A percentile compares a stretch with the other conserved stretches of the same genome.
phyloP scores from a whole-genome alignment of 2,329 filamentous ascomycete genomes.

The Pseudocercospora eumusae region DNA sequence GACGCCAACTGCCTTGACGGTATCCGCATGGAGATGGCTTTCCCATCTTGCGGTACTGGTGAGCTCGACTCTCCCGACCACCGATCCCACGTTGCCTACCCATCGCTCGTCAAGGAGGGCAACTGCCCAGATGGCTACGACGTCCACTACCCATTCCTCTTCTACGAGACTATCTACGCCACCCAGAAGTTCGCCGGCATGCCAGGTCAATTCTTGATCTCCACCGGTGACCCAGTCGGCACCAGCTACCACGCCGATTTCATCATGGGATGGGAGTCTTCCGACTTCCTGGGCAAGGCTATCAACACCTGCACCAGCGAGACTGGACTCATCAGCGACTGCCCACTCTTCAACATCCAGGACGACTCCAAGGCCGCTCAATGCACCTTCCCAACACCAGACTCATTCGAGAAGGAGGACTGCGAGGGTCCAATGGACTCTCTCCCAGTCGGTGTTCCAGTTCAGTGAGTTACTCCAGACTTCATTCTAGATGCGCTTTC shows the following conservation, averaged over 20 bases:
- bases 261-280: slow-evolving; percentile 71
- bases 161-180: slow-evolving; percentile 84
- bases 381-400: slow-evolving; percentile 66
- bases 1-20: slow-evolving; percentile 82
- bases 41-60: slow-evolving; percentile 84
- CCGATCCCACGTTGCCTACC: slow-evolving; percentile 73
- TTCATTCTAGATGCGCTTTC: too few relatives aligned
- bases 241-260: slow-evolving; percentile 76
- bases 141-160: slow-evolving; percentile 69
- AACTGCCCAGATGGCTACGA: slow-evolving; percentile 70
- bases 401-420: slow-evolving; percentile 60
- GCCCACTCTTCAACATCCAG: slow-evolving; percentile 72
- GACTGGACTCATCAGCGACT: slow-evolving; percentile 71
- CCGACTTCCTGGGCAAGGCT: slow-evolving; percentile 68
- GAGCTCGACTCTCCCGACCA: slow-evolving; percentile 58
- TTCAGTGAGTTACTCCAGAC: slow-evolving; percentile 38
- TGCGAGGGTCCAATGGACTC: slow-evolving; percentile 56
- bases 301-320: slow-evolving; percentile 71
- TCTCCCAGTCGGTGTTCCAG: slow-evolving; percentile 67
- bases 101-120: slow-evolving; percentile 73
- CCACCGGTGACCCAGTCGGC: slow-evolving; percentile 77
- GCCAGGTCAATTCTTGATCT: slow-evolving; percentile 70
- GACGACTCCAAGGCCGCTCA: slow-evolving; percentile 53
- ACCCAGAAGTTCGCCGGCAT: slow-evolving; percentile 65
- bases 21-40: slow-evolving; percentile 79